These are phyloP conservation scores for Cynara cardunculus DNA, from an alignment of 129 eudicot genomes.

Conservation along the genomic window DNA sequence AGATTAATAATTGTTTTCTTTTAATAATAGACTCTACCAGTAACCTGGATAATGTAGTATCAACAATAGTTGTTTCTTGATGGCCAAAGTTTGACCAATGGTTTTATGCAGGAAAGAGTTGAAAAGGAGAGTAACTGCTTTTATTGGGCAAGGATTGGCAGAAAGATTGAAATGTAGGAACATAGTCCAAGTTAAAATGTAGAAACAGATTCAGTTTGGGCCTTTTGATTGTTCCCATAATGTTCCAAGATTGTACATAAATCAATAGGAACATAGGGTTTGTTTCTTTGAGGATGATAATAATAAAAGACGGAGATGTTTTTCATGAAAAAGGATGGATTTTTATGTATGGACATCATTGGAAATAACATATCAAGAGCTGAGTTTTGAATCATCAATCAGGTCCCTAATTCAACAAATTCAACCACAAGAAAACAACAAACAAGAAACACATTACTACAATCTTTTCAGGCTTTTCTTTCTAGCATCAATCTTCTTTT, in stretches of 20 bases:
- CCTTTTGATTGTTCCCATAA: constrained; percentile 9
- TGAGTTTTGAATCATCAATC: constrained; percentile 18
- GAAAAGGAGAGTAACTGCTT: constrained; percentile 53
- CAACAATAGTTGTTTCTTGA: background rate
- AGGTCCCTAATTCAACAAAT: constrained; percentile 20
- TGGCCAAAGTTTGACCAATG: background rate
- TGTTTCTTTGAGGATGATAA: background rate
- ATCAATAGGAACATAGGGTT: constrained; percentile 8
- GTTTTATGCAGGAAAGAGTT: constrained; percentile 60
- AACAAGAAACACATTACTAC: constrained; percentile 33
- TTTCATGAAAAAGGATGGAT: background rate
- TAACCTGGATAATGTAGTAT: background rate
- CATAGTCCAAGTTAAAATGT: constrained; percentile 19
- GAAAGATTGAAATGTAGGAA: constrained; percentile 14
- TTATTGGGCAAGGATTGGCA: background rate
- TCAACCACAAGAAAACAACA: constrained; percentile 19
- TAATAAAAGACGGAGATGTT: background rate
- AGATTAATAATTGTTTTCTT: background rate
- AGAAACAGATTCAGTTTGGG: background rate
- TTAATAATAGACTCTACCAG: background rate
- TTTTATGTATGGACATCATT: constrained; percentile 19
- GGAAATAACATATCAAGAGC: background rate
- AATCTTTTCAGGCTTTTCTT: constrained; percentile 97
- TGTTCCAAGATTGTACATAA: constrained; percentile 10
- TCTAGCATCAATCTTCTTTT: constrained; percentile 96